Base-by-base conservation (phyloP, 371 early-diverging fungal species). In the Saksenaea oblongispora region DNA sequence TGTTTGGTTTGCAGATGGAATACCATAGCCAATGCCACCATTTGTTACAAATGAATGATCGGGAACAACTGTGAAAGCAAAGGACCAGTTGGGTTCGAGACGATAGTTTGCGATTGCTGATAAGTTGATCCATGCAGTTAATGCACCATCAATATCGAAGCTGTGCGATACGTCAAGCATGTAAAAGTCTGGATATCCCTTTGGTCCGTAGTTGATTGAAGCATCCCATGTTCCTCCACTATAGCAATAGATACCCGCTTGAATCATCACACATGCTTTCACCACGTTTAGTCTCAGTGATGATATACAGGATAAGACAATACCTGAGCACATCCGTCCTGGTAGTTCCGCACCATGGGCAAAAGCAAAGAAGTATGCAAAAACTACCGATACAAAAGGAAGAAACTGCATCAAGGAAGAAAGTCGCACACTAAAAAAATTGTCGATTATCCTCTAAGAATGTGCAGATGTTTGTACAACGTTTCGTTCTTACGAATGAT, bases 151-250 rank as follows among this genome's bases (percentile, higher is more conserved):
- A 22, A n/a, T 8, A 47, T 10, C 11, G 51, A 47, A 47, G 51
- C 22, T 22, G 9, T 47, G 51, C n/a, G 51, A 47, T 2, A 47
- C 22, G 4, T 47, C 51, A 22, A 47, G 51, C 51, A 47, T 47
- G 51, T 47, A 47, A 11, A 47, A 47, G 51, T 47, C 51, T 22
- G 51, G 22, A 5, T 22, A 47, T 47, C 51, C 51, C 22, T 22
- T 47, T 22, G 51, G 18, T 22, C 4, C 51, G 5, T 18, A 47
- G 24, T 47, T 47, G 22, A 47, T 10, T 17, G 51, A 47, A 22
- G 51, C 51, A 47, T n/a, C 51, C 51, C 51, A 47, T 18, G 51
- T 47, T 1, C 51, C 51, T 18, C 51, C 51, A 47, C 51, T 47
- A 22, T 47, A 47, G 51, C 51, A 47, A 22, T 47, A 47, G 18